Conservation (phyloP, 306 rosid genomes). For the Cicer judaicum region DNA sequence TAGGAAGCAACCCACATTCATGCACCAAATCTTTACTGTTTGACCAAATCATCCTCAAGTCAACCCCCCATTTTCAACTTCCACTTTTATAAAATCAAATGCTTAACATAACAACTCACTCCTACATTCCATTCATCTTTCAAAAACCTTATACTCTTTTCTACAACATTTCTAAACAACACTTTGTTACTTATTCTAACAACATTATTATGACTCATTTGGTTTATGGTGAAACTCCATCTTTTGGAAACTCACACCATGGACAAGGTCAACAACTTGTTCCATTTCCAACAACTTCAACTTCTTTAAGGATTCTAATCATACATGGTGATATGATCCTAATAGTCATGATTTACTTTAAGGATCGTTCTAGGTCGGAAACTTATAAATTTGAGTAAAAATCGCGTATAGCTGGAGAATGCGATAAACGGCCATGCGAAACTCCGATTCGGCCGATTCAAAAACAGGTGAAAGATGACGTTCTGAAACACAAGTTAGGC, state of each 20-base stretch:
- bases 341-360: no score
- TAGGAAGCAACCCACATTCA: background rate
- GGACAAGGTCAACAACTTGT: conserved; percentile 60
- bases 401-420: no score
- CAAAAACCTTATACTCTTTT: background rate
- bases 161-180: background rate
- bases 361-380: no score
- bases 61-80: background rate
- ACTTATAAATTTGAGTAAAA: no score
- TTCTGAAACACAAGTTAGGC: no score
- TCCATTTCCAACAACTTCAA: conserved; percentile 60
- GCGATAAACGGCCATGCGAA: no score
- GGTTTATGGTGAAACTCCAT: conserved; percentile 51
- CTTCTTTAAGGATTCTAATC: conserved; percentile 58
- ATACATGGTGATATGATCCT: no score
- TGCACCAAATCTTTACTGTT: background rate
- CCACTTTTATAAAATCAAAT: background rate
- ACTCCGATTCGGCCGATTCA: no score
- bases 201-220: conserved; percentile 51
- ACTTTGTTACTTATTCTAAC: background rate
- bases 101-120: background rate
- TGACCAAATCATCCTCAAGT: background rate
- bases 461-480: no score
- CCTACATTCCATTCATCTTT: conserved; percentile 9
- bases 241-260: conserved; percentile 72